phyloP scores from a whole-genome alignment of 768 basidiomycete species.

The Russula vinacea region DNA sequence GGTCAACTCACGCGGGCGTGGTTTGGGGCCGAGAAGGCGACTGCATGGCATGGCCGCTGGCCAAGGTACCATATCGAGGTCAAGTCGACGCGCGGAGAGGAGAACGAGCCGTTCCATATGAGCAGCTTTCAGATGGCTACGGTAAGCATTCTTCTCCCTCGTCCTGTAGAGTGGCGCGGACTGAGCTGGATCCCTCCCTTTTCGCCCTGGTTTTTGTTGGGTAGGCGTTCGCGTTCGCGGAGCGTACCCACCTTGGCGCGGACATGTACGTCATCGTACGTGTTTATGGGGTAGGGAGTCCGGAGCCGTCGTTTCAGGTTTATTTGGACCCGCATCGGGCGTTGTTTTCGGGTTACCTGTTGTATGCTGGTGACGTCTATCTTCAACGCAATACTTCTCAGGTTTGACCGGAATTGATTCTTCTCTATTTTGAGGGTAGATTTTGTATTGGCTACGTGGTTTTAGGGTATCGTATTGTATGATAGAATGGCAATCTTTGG shows the following conservation, averaged over 20 bases:
- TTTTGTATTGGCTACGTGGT: not conserved
- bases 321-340: conserved; percentile 20
- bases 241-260: not conserved
- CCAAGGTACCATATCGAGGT: conserved; percentile 36
- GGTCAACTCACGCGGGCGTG: conserved; percentile 31
- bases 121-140: conserved; percentile 30
- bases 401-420: not conserved
- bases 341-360: conserved; percentile 11
- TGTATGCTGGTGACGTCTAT: conserved; percentile 2
- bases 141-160: conserved; percentile 22
- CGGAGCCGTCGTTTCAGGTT: not conserved
- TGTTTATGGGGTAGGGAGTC: conserved; percentile 10
- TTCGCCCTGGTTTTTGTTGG: not conserved
- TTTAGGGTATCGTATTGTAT: not conserved
- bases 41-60: conserved; percentile 30
- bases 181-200: not conserved
- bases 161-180: not conserved
- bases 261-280: conserved; percentile 22
- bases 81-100: conserved; percentile 31
- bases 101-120: conserved; percentile 32
- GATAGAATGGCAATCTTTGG: not conserved
- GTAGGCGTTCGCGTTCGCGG: conserved; percentile 10
- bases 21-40: conserved; percentile 25
- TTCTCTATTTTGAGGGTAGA: not conserved
- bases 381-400: conserved; percentile 3